A percentile compares a stretch with the other conserved stretches of the same genome.
phyloP scores from a whole-genome alignment of 176 grass and related monocot species.

The Chloris gayana region DNA sequence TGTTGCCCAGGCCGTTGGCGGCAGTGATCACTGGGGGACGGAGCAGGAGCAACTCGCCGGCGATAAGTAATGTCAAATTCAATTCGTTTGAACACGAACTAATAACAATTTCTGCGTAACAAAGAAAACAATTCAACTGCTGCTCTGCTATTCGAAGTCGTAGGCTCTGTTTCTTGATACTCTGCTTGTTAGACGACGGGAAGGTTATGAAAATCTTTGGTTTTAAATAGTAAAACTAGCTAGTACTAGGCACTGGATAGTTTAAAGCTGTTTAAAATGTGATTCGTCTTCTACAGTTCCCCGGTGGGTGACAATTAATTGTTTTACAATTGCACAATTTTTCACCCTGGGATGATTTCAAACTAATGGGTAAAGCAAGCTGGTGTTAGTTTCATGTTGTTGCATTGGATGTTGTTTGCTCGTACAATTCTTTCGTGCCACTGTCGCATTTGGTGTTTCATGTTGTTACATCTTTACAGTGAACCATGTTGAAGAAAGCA shows the following conservation, averaged over 20 bases:
- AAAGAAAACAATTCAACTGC: background rate
- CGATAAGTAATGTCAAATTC: conserved; percentile 59
- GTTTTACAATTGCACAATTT: background rate
- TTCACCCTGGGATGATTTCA: background rate
- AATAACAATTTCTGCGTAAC: background rate
- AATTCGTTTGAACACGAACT: conserved; percentile 4
- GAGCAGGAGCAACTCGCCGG: conserved; percentile 55
- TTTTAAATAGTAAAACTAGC: background rate
- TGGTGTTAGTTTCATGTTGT: background rate
- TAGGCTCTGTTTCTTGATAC: background rate
- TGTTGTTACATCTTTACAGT: background rate
- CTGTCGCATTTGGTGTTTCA: conserved; percentile 9
- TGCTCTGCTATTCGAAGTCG: background rate
- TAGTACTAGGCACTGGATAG: background rate
- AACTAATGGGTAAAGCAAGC: background rate
- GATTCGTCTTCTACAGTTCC: background rate
- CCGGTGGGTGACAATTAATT: conserved; percentile 10
- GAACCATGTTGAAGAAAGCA: too few species aligned
- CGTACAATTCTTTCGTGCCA: background rate
- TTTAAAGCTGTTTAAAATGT: conserved; percentile 20
- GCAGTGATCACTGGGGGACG: conserved; percentile 7
- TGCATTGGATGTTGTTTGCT: conserved; percentile 13
- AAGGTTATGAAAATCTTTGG: background rate
- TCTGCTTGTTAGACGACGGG: background rate
- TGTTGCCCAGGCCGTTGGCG: conserved; percentile 23